Base-by-base conservation (phyloP, 2,329 filamentous ascomycete genomes). In the Clathrospora elynae region DNA sequence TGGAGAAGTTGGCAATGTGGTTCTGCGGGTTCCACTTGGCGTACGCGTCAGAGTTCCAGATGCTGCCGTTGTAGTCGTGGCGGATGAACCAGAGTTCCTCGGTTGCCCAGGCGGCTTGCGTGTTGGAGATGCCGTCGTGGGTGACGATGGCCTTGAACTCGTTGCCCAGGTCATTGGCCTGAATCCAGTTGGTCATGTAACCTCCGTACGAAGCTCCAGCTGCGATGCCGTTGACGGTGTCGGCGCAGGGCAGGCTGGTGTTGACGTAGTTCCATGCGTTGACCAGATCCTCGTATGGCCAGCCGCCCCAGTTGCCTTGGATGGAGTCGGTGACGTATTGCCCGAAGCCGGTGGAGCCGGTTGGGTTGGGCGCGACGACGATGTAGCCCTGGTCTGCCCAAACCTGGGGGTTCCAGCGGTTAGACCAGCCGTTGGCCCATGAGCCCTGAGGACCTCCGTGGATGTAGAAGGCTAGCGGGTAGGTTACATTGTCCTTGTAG, bases 351-450 rank as follows among this genome's bases (percentile, higher is more conserved):
- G 87, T 90, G 55, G 84, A 88, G 11, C 90, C 90, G 0, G 88
- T 93, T 20, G 88, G 88, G 68, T 95, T 95, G 10, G 89, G 87
- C 25, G 84, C 80, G 25, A 95, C 85, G 8, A 86, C 87, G 6
- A 95, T 80, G 64, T 93, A 95, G 29, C 90, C 90, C 70, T 92
- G 88, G 66, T 95, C 89, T 5, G 90, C 88, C 67, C 89, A 95
- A 11, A 90, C 78, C 49, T 88, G 88, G 3, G 86, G 84, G 67
- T 95, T 95, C 90, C 90, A 95, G 17, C 89, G 78, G 3, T 85
- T 90, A 63, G 81, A 87, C 88, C 89, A 95, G 26, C 78, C 75
- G 60, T 93, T 86, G 12, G 67, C 73, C 83, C 87, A 90, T 0
- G 86, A 80, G 16, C 84, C 81, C 64, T 93, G 88, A 0, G 89